Base-by-base conservation (phyloP, 345 rosid species). In the Citrus australasica region DNA sequence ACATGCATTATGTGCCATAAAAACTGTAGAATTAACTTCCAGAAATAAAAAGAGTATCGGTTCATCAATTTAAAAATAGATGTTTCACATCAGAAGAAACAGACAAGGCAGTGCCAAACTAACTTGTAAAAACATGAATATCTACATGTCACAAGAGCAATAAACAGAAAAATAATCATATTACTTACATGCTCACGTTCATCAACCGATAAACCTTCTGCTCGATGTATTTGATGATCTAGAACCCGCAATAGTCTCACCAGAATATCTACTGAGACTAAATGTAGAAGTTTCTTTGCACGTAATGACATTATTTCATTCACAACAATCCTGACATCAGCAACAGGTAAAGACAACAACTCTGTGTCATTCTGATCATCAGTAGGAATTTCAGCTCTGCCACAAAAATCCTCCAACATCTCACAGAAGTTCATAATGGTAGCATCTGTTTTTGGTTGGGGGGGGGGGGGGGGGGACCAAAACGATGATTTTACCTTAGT, bases 141-240 rank as follows among this genome's bases (percentile, higher is more conserved):
- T 61, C 16, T 35, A 62, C 69, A 62, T 3, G 21, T 59, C 32
- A 78, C 2, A 13, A 59, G 7, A 33, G 42, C 24, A 27, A 60
- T 27, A n/a, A 19, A 46, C 53, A 65, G 75, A 63, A 74, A 73
- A 5, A 64, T 56, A 65, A 72, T 9, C 62, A 67, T 28, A 38
- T 67, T 78, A 89, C 91, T 90, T 84, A 96, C 99, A 82, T 87
- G 88, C 56, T 94, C 95, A 79, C 73, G 90, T 71, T 87, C 91
- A 81, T 83, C 85, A 51, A 94, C 65, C 14, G 98, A 90, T 76
- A 94, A 86, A 75, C 99, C 99, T 85, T 94, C 98, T 73, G 98
- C 99, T 77, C 93, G 91, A 87, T 96, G 99, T 83, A 96, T 96
- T 84, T 96, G 99, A 85, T 90, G 92, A 87, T 96, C 99, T 40